Evolutionary conservation across 2,329 filamentous ascomycete species (phyloP).

Genomic region (Mycosphaerella sp.): DNA sequence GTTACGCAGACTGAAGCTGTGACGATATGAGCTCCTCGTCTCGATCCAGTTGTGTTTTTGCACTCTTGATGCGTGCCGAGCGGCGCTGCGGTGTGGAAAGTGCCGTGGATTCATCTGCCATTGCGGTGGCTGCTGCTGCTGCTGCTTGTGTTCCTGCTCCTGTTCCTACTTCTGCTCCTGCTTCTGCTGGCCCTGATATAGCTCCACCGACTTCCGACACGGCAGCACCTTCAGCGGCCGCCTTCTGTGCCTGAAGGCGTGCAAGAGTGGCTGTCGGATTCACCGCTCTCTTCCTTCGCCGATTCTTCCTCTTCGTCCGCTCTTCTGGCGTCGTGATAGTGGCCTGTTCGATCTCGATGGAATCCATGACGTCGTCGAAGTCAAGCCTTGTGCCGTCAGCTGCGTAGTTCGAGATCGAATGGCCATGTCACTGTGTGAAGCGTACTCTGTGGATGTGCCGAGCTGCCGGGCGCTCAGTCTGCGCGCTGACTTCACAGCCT

Average conservation of each 20-base stretch:
- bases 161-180: too few relatives aligned
- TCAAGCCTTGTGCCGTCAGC: slow-evolving; percentile 9
- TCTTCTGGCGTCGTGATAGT: neutral
- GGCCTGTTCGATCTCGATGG: neutral
- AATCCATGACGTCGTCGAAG: slow-evolving; percentile 12
- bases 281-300: neutral
- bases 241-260: neutral
- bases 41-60: neutral
- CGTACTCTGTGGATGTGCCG: slow-evolving; percentile 7
- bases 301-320: neutral
- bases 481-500: slow-evolving; percentile 11
- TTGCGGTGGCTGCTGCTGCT: too few relatives aligned
- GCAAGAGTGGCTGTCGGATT: neutral
- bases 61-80: neutral
- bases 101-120: neutral
- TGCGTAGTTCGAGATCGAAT: neutral
- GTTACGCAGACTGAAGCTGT: neutral
- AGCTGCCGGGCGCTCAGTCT: neutral
- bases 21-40: neutral
- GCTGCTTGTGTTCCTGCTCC: too few relatives aligned
- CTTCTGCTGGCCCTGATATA: too few relatives aligned
- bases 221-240: neutral
- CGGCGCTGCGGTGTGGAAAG: neutral
- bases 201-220: too few relatives aligned
- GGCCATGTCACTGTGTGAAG: neutral